phyloP scores from a whole-genome alignment of 169 alveolate species.

The Cytauxzoon felis region DNA sequence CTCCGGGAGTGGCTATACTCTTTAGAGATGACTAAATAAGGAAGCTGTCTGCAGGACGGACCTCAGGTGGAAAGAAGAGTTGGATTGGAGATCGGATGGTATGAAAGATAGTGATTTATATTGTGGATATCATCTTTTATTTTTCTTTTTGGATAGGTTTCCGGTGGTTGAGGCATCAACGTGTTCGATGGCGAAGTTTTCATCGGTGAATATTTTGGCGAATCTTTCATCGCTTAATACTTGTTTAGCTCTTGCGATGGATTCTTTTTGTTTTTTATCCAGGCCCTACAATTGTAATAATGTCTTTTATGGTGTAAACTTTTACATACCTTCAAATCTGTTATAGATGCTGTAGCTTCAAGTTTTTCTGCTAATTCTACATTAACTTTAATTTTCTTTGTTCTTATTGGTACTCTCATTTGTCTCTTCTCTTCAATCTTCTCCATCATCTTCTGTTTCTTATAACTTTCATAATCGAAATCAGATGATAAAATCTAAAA shows the following conservation, averaged over 20 bases:
- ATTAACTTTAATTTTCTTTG: constrained; percentile 52
- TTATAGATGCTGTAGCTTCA: constrained; percentile 14
- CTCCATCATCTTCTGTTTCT: constrained; percentile 47
- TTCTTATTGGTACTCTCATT: constrained; percentile 53
- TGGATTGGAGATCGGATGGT: too few relatives aligned
- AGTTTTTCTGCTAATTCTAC: constrained; percentile 49
- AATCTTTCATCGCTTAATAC: constrained; percentile 60
- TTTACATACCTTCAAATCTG: constrained; percentile 5
- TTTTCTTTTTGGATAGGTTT: too few relatives aligned
- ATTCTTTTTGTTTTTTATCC: constrained; percentile 45
- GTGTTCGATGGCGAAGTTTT: constrained; percentile 60
- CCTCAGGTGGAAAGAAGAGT: too few relatives aligned
- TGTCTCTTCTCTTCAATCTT: constrained; percentile 59
- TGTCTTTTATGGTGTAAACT: neutral
- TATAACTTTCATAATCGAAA: constrained; percentile 52
- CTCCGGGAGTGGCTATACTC: too few relatives aligned
- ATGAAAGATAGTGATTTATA: too few relatives aligned
- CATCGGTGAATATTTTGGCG: constrained; percentile 57
- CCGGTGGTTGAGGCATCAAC: too few relatives aligned
- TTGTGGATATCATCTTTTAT: too few relatives aligned
- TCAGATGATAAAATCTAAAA: constrained; percentile 26
- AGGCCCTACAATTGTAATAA: constrained; percentile 23
- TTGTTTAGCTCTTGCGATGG: constrained; percentile 51
- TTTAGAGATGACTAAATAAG: too few relatives aligned
- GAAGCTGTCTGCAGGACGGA: too few relatives aligned